Evolutionary conservation across 2,329 filamentous ascomycete species (phyloP).

Genomic region (Colletotrichum agaves): DNA sequence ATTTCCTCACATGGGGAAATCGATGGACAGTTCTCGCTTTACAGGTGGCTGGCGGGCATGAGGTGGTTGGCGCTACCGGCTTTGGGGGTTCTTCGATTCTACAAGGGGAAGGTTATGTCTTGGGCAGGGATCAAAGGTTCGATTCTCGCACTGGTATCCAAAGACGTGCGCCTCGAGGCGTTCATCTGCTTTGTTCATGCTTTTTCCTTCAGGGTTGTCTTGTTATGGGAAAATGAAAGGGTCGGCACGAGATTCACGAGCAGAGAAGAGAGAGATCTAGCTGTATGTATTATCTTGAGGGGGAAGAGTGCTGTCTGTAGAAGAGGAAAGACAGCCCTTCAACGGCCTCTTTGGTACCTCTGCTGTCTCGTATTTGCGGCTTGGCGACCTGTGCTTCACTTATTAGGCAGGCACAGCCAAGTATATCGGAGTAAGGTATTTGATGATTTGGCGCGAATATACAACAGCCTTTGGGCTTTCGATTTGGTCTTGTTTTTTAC

Average conservation of each 20-base stretch:
- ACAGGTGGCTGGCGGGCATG: constrained; percentile 14
- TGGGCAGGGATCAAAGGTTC: constrained; percentile 2
- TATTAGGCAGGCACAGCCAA: constrained; percentile 4
- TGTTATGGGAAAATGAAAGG: constrained; percentile 33
- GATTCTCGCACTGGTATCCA: constrained; percentile 20
- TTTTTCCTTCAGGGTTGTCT: constrained; percentile 21
- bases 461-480: constrained; percentile 23
- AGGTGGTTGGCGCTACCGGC: constrained; percentile 29
- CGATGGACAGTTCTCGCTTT: constrained; percentile 15
- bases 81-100: constrained; percentile 26
- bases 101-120: constrained; percentile 5
- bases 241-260: constrained; percentile 31
- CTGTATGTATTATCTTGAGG: constrained; percentile 35
- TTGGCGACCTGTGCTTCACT: constrained; percentile 13
- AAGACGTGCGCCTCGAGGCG: constrained; percentile 28
- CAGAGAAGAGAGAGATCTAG: constrained; percentile 26
- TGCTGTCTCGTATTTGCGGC: constrained; percentile 15
- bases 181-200: constrained; percentile 32
- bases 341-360: constrained; percentile 6
- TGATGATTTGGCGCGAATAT: constrained; percentile 31
- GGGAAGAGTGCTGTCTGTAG: neutral
- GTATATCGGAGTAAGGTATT: constrained; percentile 33
- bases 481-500: neutral
- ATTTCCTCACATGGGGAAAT: constrained; percentile 3
- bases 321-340: constrained; percentile 4